A percentile compares a stretch with the other conserved stretches of the same genome.
Conservation (phyloP, 208 protist genomes). For the Trypanosoma mega region DNA sequence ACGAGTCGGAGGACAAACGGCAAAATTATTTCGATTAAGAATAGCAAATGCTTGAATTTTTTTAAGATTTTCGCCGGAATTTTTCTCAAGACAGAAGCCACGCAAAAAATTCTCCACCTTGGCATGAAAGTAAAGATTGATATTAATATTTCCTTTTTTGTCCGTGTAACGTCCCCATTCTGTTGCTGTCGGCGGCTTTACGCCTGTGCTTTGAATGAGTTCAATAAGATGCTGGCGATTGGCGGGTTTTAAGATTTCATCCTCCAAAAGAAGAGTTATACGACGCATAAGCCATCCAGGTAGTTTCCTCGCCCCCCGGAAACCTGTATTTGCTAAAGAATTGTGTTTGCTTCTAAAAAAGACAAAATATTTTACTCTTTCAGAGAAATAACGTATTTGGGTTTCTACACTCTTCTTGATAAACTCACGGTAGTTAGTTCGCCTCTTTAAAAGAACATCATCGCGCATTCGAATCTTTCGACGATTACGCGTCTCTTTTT, state of each 20-base stretch:
- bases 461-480: constrained; percentile 40
- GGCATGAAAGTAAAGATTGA: constrained; percentile 35
- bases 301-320: constrained; percentile 23
- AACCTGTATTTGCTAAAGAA: background rate
- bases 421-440: constrained; percentile 39
- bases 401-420: constrained; percentile 48
- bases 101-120: constrained; percentile 18
- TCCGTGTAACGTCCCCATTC: constrained; percentile 62
- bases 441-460: constrained; percentile 35
- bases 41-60: constrained; percentile 24
- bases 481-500: constrained; percentile 18
- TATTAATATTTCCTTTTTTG: constrained; percentile 52
- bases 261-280: constrained; percentile 22
- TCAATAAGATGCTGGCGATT: constrained; percentile 48
- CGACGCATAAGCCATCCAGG: constrained; percentile 16
- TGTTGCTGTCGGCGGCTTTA: constrained; percentile 33
- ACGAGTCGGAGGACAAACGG: constrained; percentile 24
- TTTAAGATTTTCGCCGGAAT: background rate
- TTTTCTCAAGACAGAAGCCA: constrained; percentile 2
- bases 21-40: constrained; percentile 32
- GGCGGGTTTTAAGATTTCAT: constrained; percentile 37
- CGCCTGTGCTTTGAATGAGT: constrained; percentile 36
- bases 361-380: constrained; percentile 48
- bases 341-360: constrained; percentile 51
- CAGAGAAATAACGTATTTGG: constrained; percentile 66